phyloP scores from a whole-genome alignment of 768 basidiomycete genomes.

The Mycena belliarum region DNA sequence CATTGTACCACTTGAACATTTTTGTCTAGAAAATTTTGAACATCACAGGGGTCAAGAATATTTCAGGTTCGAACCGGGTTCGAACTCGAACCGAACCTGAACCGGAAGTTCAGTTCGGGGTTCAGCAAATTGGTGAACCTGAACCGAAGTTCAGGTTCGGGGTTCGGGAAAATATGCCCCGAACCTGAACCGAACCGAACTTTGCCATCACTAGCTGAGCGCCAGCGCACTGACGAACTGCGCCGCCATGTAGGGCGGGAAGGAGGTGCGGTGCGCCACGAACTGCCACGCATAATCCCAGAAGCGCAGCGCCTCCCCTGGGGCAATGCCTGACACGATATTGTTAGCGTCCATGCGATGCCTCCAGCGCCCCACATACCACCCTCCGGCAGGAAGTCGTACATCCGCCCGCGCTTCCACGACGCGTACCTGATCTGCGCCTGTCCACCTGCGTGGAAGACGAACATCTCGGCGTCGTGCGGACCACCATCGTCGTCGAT shows the following conservation, averaged over 20 bases:
- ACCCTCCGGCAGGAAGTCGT: background rate
- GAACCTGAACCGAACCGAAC: too few relatives aligned
- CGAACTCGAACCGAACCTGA: too few relatives aligned
- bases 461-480: background rate
- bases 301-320: background rate
- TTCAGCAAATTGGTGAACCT: too few relatives aligned
- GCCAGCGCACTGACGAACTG: constrained; percentile 26
- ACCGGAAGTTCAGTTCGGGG: too few relatives aligned
- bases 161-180: too few relatives aligned
- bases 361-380: background rate
- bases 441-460: background rate
- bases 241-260: constrained; percentile 18
- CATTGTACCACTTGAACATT: too few relatives aligned
- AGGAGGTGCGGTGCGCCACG: constrained; percentile 19
- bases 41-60: too few relatives aligned
- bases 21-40: too few relatives aligned
- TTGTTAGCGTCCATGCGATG: background rate
- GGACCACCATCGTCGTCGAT: background rate
- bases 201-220: too few relatives aligned
- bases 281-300: constrained; percentile 21
- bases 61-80: too few relatives aligned
- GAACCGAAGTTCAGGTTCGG: too few relatives aligned
- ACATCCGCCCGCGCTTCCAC: background rate
- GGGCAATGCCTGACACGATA: background rate
- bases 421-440: background rate